These are phyloP conservation scores for Pseudomonodictys pantanalensis DNA, from an alignment of 495 filamentous ascomycete genomes.

Conservation along the genomic window DNA sequence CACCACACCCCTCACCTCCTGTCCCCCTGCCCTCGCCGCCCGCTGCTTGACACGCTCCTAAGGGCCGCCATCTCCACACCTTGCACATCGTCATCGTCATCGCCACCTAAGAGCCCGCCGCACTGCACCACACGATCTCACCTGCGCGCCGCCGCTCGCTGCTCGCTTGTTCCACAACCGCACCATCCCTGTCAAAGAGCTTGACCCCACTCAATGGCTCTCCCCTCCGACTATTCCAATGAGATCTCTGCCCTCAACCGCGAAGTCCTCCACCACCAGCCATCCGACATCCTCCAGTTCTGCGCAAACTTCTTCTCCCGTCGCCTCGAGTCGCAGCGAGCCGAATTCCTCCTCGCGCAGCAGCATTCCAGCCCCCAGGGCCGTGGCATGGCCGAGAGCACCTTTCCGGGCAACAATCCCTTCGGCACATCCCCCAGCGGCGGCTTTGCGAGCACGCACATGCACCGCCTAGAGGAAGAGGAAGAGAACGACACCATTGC, in stretches of 20 bases:
- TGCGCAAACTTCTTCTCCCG: conserved; percentile 63
- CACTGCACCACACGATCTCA: background rate
- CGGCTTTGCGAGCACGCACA: conserved; percentile 41
- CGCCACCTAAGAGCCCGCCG: background rate
- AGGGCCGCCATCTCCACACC: background rate
- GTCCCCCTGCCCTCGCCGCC: background rate
- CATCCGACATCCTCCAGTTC: conserved; percentile 62
- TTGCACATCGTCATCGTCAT: background rate
- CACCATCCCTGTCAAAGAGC: conserved; percentile 37
- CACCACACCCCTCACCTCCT: background rate
- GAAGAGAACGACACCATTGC: conserved; percentile 58
- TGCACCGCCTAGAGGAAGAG: conserved; percentile 59
- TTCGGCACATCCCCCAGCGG: conserved; percentile 45
- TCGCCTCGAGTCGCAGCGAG: conserved; percentile 60
- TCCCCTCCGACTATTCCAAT: conserved; percentile 55
- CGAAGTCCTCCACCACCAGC: conserved; percentile 52
- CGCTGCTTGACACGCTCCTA: background rate
- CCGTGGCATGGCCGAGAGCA: conserved; percentile 53
- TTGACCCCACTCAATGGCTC: conserved; percentile 44
- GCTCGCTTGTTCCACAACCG: conserved; percentile 32
- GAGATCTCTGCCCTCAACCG: conserved; percentile 59
- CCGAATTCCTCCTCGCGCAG: conserved; percentile 49
- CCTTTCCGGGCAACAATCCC: conserved; percentile 58
- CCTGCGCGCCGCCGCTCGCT: conserved; percentile 4
- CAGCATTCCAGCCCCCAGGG: conserved; percentile 42